Evolutionary conservation across 2,329 filamentous ascomycete species (phyloP).

Genomic region (Talaromyces sp.): DNA sequence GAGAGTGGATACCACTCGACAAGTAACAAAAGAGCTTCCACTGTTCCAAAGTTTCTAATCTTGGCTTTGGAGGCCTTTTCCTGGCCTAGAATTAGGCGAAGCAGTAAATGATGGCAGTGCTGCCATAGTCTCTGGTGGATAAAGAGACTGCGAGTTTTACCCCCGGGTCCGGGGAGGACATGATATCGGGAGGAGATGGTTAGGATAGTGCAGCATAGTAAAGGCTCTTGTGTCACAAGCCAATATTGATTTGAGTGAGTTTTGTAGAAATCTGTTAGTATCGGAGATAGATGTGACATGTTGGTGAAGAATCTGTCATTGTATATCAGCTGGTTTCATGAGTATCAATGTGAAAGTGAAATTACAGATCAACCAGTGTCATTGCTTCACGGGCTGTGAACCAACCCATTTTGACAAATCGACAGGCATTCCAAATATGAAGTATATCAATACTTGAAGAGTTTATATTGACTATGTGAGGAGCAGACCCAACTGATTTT

Average conservation of each 20-base stretch:
- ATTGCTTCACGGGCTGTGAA: slow-evolving; percentile 49
- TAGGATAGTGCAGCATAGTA: slow-evolving; percentile 47
- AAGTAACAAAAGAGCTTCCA: slow-evolving; percentile 20
- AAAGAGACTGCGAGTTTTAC: slow-evolving; percentile 41
- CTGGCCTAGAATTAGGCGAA: slow-evolving; percentile 3
- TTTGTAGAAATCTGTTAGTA: slow-evolving; percentile 43
- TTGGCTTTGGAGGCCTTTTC: slow-evolving; percentile 7
- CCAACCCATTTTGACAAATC: slow-evolving; percentile 52
- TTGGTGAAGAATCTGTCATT: slow-evolving; percentile 22
- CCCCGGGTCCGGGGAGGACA: slow-evolving; percentile 29
- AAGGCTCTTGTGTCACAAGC: slow-evolving; percentile 46
- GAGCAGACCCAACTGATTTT: neutral
- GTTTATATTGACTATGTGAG: neutral
- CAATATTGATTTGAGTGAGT: slow-evolving; percentile 42
- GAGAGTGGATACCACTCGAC: slow-evolving; percentile 51
- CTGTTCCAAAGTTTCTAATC: slow-evolving; percentile 4
- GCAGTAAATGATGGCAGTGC: slow-evolving; percentile 3
- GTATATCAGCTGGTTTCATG: neutral
- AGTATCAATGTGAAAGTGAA: neutral
- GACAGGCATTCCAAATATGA: slow-evolving; percentile 41
- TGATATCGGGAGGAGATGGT: slow-evolving; percentile 49
- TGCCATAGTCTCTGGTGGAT: slow-evolving; percentile 30
- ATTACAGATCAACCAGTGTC: slow-evolving; percentile 43
- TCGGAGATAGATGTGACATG: slow-evolving; percentile 43
- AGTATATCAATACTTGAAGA: slow-evolving; percentile 25